These are phyloP conservation scores for Colletotrichum tofieldiae DNA, from an alignment of 2,329 filamentous ascomycete genomes.

Conservation along the genomic window DNA sequence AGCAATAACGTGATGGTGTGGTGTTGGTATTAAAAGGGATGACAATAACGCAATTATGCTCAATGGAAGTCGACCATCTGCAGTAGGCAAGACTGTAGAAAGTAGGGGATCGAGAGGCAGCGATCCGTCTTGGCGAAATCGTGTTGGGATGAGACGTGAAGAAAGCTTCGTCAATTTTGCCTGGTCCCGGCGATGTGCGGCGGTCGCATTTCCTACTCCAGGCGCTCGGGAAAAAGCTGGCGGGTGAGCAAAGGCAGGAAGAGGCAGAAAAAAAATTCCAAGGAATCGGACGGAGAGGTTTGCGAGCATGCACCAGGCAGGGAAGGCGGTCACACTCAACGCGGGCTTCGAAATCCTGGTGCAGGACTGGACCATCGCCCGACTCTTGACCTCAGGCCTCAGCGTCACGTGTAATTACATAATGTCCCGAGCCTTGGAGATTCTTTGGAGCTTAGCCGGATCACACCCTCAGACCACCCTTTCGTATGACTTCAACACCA, in stretches of 20 bases:
- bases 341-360: constrained; percentile 17
- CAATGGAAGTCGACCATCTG: background rate
- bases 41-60: background rate
- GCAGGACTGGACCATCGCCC: constrained; percentile 5
- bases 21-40: background rate
- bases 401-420: constrained; percentile 35
- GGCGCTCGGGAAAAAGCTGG: constrained; percentile 24
- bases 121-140: background rate
- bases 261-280: constrained; percentile 34
- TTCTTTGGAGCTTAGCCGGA: constrained; percentile 38
- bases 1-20: background rate
- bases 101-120: background rate
- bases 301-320: background rate
- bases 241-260: constrained; percentile 4
- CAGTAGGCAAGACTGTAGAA: background rate
- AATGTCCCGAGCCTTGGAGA: constrained; percentile 12
- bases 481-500: constrained; percentile 41
- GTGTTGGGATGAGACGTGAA: constrained; percentile 14
- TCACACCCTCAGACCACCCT: constrained; percentile 43
- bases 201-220: constrained; percentile 23
- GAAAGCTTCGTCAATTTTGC: constrained; percentile 24
- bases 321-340: constrained; percentile 30
- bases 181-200: constrained; percentile 20
- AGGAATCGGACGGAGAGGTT: background rate
- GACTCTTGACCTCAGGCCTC: background rate